These are phyloP conservation scores for Talaromyces amestolkiae DNA, from an alignment of 2,329 filamentous ascomycete genomes.

Conservation along the genomic window DNA sequence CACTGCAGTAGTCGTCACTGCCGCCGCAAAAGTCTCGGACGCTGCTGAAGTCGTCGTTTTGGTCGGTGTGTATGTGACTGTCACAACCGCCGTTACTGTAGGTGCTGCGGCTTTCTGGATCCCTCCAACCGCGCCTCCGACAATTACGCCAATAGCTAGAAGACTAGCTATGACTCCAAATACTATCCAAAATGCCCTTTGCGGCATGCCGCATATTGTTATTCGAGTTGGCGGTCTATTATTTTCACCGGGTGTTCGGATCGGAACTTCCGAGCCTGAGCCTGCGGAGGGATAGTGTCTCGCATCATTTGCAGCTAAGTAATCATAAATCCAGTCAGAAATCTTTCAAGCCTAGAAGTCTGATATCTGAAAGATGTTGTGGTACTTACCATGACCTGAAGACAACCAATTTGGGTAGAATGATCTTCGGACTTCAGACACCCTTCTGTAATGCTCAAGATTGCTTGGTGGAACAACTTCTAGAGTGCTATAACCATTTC, in stretches of 20 bases:
- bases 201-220: constrained; percentile 12
- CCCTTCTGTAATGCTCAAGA: constrained; percentile 9
- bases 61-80: not conserved
- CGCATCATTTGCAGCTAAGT: not conserved
- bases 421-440: constrained; percentile 1
- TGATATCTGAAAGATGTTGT: not conserved
- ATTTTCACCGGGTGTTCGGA: not conserved
- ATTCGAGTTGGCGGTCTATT: not conserved
- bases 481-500: constrained; percentile 10
- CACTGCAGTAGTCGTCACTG: constrained; percentile 3
- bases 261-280: not conserved
- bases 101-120: not conserved
- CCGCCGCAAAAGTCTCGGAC: not conserved
- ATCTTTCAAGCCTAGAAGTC: not conserved
- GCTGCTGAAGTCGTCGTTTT: not conserved
- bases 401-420: not conserved
- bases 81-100: constrained; percentile 1
- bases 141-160: constrained; percentile 10
- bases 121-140: constrained; percentile 13
- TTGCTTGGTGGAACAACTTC: constrained; percentile 13
- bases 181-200: constrained; percentile 12
- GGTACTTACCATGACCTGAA: not conserved
- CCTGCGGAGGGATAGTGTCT: not conserved
- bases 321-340: not conserved
- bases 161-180: constrained; percentile 2